Evolutionary conservation across 345 rosid genomes (phyloP), one percentile per base, ranked within the genome.

Genomic region (Eucalyptus regnans): DNA sequence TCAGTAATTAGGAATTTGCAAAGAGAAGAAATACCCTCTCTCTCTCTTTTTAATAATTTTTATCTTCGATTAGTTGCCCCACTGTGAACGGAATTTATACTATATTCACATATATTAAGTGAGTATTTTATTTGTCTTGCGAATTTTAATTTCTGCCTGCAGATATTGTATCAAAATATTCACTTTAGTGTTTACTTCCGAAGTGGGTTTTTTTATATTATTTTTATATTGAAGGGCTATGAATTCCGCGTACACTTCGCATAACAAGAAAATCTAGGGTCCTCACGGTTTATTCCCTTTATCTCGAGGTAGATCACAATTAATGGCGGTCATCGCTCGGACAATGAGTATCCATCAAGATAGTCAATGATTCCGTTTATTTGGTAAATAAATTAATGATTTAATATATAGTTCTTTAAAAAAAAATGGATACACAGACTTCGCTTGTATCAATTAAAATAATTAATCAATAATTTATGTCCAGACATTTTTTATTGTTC

Each of bases 401-500:
- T 25, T 25, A 60, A 60, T 5, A 27, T 11, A 3, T 60, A 12
- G 1, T 60, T 60, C 14, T 27, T 29, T 27, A 6, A 29, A 27
- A 60, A 60, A 60, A 60, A 20, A 9, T 22, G 62, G 2, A 56
- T 56, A 23, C 62, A 56, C 2, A 0, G 27, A 56, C 29, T 2
- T 60, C 1, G 15, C 7, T 60, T 60, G n/a, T 60, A 60, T 27
- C 0, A 6, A 2, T 60, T 60, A 3, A 60, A 60, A 12, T 60
- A 60, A 60, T 12, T 12, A 11, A 11, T 27, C 29, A 27, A 12
- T 13, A 60, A 60, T 27, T 27, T 10, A 25, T 60, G 31, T 60
- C 4, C 1, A 27, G 14, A 60, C 31, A 27, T 60, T 5, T 60
- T 60, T 60, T 60, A 0, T 60, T 60, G 4, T 1, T 1, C 1